Conservation (phyloP, 305 asterid species). For the Solanum aculeatissimum region DNA sequence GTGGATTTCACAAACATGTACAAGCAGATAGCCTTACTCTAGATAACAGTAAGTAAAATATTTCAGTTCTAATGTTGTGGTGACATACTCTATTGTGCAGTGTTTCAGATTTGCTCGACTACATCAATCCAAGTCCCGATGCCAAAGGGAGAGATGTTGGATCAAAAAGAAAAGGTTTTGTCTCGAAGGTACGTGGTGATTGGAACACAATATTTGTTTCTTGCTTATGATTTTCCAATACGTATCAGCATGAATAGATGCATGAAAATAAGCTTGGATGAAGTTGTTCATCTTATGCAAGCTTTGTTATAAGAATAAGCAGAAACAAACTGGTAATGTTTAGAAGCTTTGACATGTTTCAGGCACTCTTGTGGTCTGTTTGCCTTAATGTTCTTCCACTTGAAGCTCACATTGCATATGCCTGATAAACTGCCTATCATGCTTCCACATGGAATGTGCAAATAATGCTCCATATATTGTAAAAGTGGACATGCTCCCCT, state of each 20-base stretch:
- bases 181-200: conserved; percentile 42
- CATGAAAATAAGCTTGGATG: neutral
- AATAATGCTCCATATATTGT: neutral
- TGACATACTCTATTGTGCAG: neutral
- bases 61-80: neutral
- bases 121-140: conserved; percentile 82
- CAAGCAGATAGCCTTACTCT: neutral
- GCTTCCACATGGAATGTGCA: neutral
- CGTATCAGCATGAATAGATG: neutral
- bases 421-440: neutral
- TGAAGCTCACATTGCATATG: neutral
- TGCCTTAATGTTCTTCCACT: neutral
- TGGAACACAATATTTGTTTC: neutral
- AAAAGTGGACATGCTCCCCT: neutral
- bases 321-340: neutral
- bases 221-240: conserved; percentile 13
- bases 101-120: conserved; percentile 88
- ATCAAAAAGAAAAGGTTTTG: conserved; percentile 53
- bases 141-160: conserved; percentile 75
- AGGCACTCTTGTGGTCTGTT: neutral
- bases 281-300: neutral
- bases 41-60: neutral
- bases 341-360: neutral
- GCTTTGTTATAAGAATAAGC: neutral
- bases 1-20: neutral